phyloP scores from a whole-genome alignment of 2,329 filamentous ascomycete species.

The Aspergillus sp. region DNA sequence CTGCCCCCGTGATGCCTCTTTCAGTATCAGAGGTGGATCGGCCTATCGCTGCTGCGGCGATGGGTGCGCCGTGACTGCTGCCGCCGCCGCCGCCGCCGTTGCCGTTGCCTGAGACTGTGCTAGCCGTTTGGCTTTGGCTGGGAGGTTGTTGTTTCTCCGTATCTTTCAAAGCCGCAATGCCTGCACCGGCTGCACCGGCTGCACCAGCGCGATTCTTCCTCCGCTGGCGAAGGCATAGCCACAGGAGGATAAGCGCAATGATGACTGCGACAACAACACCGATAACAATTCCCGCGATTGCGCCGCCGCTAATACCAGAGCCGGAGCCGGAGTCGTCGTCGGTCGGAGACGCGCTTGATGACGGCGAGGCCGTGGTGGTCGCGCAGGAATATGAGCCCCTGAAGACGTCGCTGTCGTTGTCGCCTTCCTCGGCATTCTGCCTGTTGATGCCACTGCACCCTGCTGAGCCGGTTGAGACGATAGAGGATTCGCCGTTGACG shows the following conservation, averaged over 20 bases:
- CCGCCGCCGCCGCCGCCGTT: too few relatives aligned
- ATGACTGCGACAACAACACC: slow-evolving; percentile 3
- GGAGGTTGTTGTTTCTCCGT: neutral
- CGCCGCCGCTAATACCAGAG: slow-evolving; percentile 3
- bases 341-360: slow-evolving; percentile 19
- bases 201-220: neutral
- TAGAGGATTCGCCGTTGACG: slow-evolving; percentile 22
- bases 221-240: neutral
- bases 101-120: neutral
- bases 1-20: neutral
- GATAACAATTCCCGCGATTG: slow-evolving; percentile 9
- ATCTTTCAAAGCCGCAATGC: neutral
- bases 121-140: neutral
- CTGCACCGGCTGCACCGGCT: neutral
- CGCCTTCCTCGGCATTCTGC: neutral
- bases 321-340: neutral
- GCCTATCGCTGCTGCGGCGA: neutral
- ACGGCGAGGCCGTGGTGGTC: slow-evolving; percentile 19
- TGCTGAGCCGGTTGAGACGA: slow-evolving; percentile 17
- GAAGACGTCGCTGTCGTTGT: slow-evolving; percentile 10
- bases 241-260: slow-evolving; percentile 1
- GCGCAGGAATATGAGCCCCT: slow-evolving; percentile 22
- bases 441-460: slow-evolving; percentile 21
- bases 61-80: neutral
- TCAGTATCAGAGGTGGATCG: neutral